phyloP scores from a whole-genome alignment of 768 basidiomycete genomes.

The Lentinula aciculospora region DNA sequence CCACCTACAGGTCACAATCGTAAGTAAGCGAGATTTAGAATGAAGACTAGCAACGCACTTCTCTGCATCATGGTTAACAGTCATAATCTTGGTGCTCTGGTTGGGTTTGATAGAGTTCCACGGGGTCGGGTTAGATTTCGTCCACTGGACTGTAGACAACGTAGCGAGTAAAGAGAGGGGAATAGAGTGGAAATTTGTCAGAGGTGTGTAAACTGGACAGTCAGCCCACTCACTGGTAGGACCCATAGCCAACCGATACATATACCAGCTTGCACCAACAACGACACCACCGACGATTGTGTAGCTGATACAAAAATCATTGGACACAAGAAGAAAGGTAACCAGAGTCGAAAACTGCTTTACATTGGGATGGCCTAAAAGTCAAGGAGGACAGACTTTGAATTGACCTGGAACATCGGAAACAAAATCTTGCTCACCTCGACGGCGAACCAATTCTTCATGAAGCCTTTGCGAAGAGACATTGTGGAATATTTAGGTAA shows the following conservation, averaged over 20 bases:
- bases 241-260: slow-evolving; percentile 58
- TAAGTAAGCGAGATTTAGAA: not conserved
- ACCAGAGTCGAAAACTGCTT: not conserved
- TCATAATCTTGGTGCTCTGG: slow-evolving; percentile 67
- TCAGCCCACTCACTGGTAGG: slow-evolving; percentile 48
- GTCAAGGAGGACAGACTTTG: not conserved
- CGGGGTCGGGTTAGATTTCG: slow-evolving; percentile 76
- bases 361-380: slow-evolving; percentile 13
- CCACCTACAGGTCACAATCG: not conserved
- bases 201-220: no score
- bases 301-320: slow-evolving; percentile 26
- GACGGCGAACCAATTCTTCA: slow-evolving; percentile 37
- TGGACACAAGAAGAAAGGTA: not conserved
- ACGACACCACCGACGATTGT: slow-evolving; percentile 46
- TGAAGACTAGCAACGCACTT: slow-evolving; percentile 36
- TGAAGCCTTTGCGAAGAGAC: slow-evolving; percentile 1
- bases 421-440: slow-evolving; percentile 25
- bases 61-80: slow-evolving; percentile 71
- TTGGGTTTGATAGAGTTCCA: slow-evolving; percentile 78
- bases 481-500: not conserved
- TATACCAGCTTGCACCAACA: slow-evolving; percentile 62
- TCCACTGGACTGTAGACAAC: slow-evolving; percentile 40
- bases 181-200: no score
- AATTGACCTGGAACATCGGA: not conserved
- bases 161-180: not conserved